Evolutionary conservation across 345 rosid species (phyloP).

Genomic region (Toxicodendron radicans): DNA sequence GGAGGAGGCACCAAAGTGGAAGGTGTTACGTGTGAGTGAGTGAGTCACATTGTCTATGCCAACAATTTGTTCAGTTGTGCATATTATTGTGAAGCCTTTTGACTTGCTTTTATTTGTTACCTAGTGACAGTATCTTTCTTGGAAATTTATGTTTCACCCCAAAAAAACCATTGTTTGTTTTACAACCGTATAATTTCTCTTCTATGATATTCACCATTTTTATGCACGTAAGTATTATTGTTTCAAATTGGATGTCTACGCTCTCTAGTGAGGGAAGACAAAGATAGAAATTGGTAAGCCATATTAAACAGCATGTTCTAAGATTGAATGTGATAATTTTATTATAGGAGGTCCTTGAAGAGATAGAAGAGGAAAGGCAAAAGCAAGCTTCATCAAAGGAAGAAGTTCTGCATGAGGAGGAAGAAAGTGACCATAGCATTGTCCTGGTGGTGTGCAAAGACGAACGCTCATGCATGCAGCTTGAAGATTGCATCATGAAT

Average conservation of each 20-base stretch:
- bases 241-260: neutral
- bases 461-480: constrained; percentile 95
- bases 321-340: constrained; percentile 20
- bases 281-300: neutral
- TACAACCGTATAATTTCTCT: neutral
- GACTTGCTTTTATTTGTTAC: neutral
- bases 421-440: constrained; percentile 51
- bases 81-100: constrained; percentile 8
- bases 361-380: constrained; percentile 78
- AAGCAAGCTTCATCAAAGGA: constrained; percentile 43
- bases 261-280: neutral
- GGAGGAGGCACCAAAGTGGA: constrained; percentile 98
- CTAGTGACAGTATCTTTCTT: neutral
- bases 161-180: neutral
- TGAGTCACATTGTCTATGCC: constrained; percentile 54
- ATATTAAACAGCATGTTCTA: neutral
- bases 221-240: neutral
- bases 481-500: constrained; percentile 78
- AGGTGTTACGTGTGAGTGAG: constrained; percentile 98
- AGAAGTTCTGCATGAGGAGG: constrained; percentile 38
- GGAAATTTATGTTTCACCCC: neutral
- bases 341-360: constrained; percentile 78
- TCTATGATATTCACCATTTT: constrained; percentile 2
- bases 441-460: constrained; percentile 94
- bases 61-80: constrained; percentile 15